phyloP scores from a whole-genome alignment of 2,329 filamentous ascomycete species.

The Sporothrix sp. region DNA sequence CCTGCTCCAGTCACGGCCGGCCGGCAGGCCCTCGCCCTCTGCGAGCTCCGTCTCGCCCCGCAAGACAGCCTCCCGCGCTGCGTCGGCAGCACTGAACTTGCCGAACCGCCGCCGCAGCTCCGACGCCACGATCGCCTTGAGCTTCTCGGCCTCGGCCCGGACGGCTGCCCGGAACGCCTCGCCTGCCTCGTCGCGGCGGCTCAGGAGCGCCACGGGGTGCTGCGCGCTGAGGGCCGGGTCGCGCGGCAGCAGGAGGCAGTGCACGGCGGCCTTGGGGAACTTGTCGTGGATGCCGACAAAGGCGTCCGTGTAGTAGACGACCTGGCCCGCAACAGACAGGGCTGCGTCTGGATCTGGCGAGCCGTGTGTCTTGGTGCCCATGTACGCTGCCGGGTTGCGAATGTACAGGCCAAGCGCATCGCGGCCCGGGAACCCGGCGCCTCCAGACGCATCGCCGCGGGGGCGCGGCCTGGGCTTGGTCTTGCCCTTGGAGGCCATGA shows the following conservation, averaged over 20 bases:
- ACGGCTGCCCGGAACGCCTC: constrained; percentile 56
- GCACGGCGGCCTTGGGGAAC: constrained; percentile 77
- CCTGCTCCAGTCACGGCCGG: constrained; percentile 65
- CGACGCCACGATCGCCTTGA: constrained; percentile 56
- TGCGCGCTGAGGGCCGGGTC: constrained; percentile 47
- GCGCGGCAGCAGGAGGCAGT: constrained; percentile 80
- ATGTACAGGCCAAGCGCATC: constrained; percentile 61
- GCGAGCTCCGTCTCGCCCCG: constrained; percentile 53
- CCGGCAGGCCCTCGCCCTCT: constrained; percentile 50
- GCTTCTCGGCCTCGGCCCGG: constrained; percentile 47
- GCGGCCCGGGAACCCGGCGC: constrained; percentile 32
- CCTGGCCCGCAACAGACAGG: constrained; percentile 28
- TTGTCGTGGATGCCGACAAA: constrained; percentile 73
- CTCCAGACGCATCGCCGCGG: constrained; percentile 16
- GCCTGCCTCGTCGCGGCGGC: constrained; percentile 37
- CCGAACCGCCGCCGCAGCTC: constrained; percentile 67
- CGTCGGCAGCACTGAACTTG: constrained; percentile 51
- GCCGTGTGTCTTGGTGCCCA: constrained; percentile 24
- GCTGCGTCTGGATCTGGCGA: neutral
- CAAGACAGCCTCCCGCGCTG: constrained; percentile 56
- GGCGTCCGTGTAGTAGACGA: constrained; percentile 57
- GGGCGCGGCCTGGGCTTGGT: constrained; percentile 26
- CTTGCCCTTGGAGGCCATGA: constrained; percentile 39
- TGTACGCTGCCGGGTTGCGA: constrained; percentile 48
- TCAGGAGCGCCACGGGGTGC: constrained; percentile 63